These are phyloP conservation scores for Apiospora hydei DNA, from an alignment of 2,329 filamentous ascomycete genomes.

Conservation along the genomic window DNA sequence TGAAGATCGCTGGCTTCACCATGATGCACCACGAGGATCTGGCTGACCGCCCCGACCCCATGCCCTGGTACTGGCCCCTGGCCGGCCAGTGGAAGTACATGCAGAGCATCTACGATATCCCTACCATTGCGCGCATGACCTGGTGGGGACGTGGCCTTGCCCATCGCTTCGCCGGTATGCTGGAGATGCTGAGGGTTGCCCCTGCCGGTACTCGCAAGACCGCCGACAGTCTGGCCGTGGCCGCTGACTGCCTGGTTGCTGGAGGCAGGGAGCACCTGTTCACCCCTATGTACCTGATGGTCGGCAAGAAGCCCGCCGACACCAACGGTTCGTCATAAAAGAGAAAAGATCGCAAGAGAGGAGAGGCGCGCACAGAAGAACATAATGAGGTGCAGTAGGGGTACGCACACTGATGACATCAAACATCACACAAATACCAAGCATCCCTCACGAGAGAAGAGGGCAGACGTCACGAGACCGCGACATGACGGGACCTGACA, in stretches of 20 bases:
- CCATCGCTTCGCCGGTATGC: slow-evolving; percentile 76
- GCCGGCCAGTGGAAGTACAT: slow-evolving; percentile 86
- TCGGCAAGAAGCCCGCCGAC: slow-evolving; percentile 78
- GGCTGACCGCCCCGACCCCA: slow-evolving; percentile 74
- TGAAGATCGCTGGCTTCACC: slow-evolving; percentile 87
- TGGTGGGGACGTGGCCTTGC: slow-evolving; percentile 77
- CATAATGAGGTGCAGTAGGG: slow-evolving; percentile 2
- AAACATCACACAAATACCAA: not conserved
- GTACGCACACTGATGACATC: not conserved
- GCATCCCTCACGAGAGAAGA: not conserved
- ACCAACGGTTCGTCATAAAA: slow-evolving; percentile 14
- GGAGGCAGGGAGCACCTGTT: slow-evolving; percentile 92
- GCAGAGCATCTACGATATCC: slow-evolving; percentile 78
- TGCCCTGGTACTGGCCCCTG: slow-evolving; percentile 95
- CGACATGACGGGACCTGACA: slow-evolving; percentile 9
- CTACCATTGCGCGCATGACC: slow-evolving; percentile 89
- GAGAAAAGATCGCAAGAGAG: not conserved
- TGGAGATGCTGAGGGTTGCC: slow-evolving; percentile 79
- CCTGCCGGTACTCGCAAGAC: slow-evolving; percentile 91
- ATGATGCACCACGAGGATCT: slow-evolving; percentile 86
- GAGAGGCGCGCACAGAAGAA: not conserved
- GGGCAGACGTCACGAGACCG: slow-evolving; percentile 17
- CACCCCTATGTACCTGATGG: slow-evolving; percentile 98
- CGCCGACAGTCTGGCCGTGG: slow-evolving; percentile 84
- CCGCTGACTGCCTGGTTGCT: slow-evolving; percentile 84